Evolutionary conservation across 768 basidiomycete genomes (phyloP).

Genomic region (Pisolithus sp.): DNA sequence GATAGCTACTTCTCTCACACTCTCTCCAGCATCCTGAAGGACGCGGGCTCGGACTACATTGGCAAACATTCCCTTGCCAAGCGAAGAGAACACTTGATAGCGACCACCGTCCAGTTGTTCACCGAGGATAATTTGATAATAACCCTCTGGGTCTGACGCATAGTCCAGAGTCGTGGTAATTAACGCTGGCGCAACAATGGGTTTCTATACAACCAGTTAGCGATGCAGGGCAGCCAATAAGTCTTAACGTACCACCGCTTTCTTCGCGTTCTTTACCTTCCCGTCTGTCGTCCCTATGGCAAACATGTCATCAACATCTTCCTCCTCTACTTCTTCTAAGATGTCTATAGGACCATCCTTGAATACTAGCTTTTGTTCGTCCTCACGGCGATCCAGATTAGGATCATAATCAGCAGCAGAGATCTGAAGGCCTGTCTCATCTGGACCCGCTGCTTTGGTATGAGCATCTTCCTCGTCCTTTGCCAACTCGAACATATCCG

Average conservation of each 20-base stretch:
- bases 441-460: slow-evolving; percentile 39
- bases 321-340: slow-evolving; percentile 58
- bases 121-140: slow-evolving; percentile 90
- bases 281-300: slow-evolving; percentile 47
- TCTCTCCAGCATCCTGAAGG: slow-evolving; percentile 53
- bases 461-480: slow-evolving; percentile 53
- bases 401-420: slow-evolving; percentile 93
- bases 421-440: slow-evolving; percentile 57
- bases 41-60: slow-evolving; percentile 90
- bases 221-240: neutral
- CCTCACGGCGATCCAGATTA: slow-evolving; percentile 74
- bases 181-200: slow-evolving; percentile 47
- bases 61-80: slow-evolving; percentile 99
- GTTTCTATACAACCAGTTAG: slow-evolving; percentile 31
- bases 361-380: slow-evolving; percentile 64
- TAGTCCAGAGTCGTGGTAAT: slow-evolving; percentile 79
- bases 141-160: slow-evolving; percentile 90
- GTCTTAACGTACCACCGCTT: slow-evolving; percentile 40
- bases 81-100: slow-evolving; percentile 89
- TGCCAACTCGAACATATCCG: slow-evolving; percentile 57
- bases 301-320: slow-evolving; percentile 96
- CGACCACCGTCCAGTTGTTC: slow-evolving; percentile 88
- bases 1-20: slow-evolving; percentile 83
- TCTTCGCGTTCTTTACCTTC: slow-evolving; percentile 57
- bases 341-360: slow-evolving; percentile 37